Evolutionary conservation across 306 rosid genomes (phyloP), one percentile per base, ranked within the genome.

Genomic region (Parietaria judaica): DNA sequence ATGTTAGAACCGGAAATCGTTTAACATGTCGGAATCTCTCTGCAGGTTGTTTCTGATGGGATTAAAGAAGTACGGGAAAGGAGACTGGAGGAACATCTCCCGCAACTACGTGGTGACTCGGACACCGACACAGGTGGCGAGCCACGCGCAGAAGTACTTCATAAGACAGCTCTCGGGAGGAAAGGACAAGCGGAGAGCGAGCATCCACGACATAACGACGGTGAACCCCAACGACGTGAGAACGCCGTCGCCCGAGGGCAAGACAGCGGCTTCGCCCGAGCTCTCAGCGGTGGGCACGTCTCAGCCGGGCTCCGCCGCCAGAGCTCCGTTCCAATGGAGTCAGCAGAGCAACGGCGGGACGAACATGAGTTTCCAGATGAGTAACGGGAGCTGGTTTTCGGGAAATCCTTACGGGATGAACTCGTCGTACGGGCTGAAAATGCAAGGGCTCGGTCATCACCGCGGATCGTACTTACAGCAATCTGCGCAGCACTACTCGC

Each of bases 91-190:
- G 72, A 92, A 84, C 64, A 92, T 89, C 17, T 89, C 96, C 0
- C 77, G 95, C 17, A 86, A 86, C 57, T 89, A 78, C 37, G 96
- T 89, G 66, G 72, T 80, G 0, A 81, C 87, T 51, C 60, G 96
- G 58, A 89, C 96, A 2, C 95, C 96, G 6, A 92, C 99, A 3
- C 99, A 88, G 49, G 99, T 92, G 12, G 99, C 99, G 15, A 92
- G 99, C 43, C 99, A 92, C 63, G 99, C 99, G 36, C 99, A 92
- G 76, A 92, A 92, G 51, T 92, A 84, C 81, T 86, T 92, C 81
- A 84, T 92, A 52, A 66, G 99, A 65, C 96, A 88, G 65, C 75
- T 80, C 36, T 86, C 96, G 0, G 95, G 92, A 5, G 94, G 95
- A 8, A 92, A 88, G 65, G 96, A 92, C 54, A 92, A 86, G 79